A percentile compares a stretch with the other conserved stretches of the same genome.
Evolutionary conservation across 163 green algal species (phyloP).

Genomic region (Coccomyxa subellipsoidea): DNA sequence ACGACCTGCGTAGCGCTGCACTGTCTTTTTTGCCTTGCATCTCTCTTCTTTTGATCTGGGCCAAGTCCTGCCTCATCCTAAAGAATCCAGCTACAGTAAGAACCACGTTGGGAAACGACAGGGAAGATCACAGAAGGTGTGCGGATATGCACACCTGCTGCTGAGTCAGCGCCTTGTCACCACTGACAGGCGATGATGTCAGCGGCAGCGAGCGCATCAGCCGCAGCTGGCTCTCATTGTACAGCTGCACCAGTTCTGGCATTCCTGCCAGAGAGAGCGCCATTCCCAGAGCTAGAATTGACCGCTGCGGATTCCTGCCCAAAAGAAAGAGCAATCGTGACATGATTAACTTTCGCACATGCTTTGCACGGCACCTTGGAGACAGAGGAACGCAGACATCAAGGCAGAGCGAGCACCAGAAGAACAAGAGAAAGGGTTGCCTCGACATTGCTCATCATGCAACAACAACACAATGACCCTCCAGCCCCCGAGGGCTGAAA

Average conservation of each 20-base stretch:
- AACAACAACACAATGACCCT: no score
- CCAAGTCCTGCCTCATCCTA: no score
- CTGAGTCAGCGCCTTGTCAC: background rate
- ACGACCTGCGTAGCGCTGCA: no score
- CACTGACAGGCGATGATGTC: background rate
- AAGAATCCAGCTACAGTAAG: no score
- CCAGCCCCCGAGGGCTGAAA: no score
- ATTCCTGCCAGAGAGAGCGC: background rate
- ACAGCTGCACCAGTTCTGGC: background rate
- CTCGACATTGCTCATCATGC: background rate
- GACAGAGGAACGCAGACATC: no score
- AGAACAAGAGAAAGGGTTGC: background rate
- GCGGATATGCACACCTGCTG: background rate
- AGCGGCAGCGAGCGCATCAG: background rate
- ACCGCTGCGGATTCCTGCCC: background rate
- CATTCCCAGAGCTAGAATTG: background rate
- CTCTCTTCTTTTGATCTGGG: no score
- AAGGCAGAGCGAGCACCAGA: no score
- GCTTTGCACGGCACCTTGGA: background rate
- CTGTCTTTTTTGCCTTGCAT: no score
- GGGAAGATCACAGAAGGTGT: no score
- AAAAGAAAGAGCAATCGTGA: background rate
- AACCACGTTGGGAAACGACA: no score
- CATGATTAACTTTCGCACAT: background rate
- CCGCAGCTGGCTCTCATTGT: conserved; percentile 4